Base-by-base conservation (phyloP, 306 rosid species). In the Corylus avellana region DNA sequence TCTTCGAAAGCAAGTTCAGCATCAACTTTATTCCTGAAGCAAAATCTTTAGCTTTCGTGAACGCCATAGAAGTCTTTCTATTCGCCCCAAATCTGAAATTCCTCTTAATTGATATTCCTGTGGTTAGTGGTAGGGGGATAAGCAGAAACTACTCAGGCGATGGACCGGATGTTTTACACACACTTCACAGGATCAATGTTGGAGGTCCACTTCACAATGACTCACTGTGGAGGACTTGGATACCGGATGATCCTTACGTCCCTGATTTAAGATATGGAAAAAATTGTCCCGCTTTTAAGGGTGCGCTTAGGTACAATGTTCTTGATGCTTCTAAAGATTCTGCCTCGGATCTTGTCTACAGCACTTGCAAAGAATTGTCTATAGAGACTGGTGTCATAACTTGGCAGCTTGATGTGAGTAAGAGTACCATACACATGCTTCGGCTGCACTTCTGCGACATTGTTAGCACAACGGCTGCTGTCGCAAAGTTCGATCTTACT, bases 41-140 rank as follows among this genome's bases (percentile, higher is more conserved):
- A 13, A 35, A 67, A 4, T 73, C 81, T 6, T 27, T 85, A 35
- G 89, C 90, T 1, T 86, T 89, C 72, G 89, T 89, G 1, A 89
- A 84, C 32, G 92, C 92, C 32, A 80, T 89, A 16, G 92, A 89
- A 76, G 81, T 89, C n/a, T 82, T 86, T 61, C 27, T 20, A 1
- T 2, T 1, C 35, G 77, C 82, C 3, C 90, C 90, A 0, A 22
- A 22, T 22, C 22, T 22, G 22, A 22, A 22, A 22, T 22, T 22
- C 22, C 22, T 22, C 22, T 22, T 22, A 22, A 22, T 22, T 22
- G 22, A 22, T 22, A 22, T 22, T 22, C 22, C 22, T 22, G 22
- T 22, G 22, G 22, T 22, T 22, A 22, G 22, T 22, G 22, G 22
- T 22, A 22, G 22, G 22, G 22, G 22, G 22, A 22, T 22, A 22